Base-by-base conservation (phyloP, 2,329 filamentous ascomycete species). In the Tolypocladium ovalisporum region DNA sequence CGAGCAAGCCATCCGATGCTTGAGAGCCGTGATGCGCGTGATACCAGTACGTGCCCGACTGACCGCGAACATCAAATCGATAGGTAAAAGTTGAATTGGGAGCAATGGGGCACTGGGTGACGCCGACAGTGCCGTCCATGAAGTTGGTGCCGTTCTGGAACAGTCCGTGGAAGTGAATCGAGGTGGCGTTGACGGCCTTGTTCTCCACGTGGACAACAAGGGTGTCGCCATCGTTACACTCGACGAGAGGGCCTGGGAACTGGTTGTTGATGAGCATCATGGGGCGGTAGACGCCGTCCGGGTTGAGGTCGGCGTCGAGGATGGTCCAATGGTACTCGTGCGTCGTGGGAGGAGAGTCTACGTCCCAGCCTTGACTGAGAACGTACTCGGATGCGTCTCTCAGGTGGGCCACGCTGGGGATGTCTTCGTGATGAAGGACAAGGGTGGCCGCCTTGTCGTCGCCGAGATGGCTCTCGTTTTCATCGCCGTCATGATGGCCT, bases 91-190 rank as follows among this genome's bases (percentile, higher is more conserved):
- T 81, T 2, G 76, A 72, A 1, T 82, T 83, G 0, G 87, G 83
- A 0, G 82, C 76, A 52, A 90, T 85, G 0, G 81, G 78, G 60
- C 85, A 88, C 66, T 89, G 87, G 0, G 81, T 86, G 6, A 89
- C 78, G 39, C 82, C 85, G 0, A 83, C 76, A 1, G 86, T 80
- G 0, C 88, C 89, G 64, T 93, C 88, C 85, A 90, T 89, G 57
- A 79, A 78, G 58, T 84, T 89, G 0, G 87, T 88, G 13, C 86
- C 87, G 62, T 89, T 89, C 66, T 90, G 87, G 66, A 84, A 90
- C 61, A 93, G 78, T 19, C 89, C 89, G 63, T 93, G 89, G 68
- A 88, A 92, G 67, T 93, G 89, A 6, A 92, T 76, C 40, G 79
- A 81, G 10, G 86, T 87, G 15, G 79, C 81, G 62, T 90, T 88